phyloP scores from a whole-genome alignment of 805 yeast species.

The Grigorovia humatica region DNA sequence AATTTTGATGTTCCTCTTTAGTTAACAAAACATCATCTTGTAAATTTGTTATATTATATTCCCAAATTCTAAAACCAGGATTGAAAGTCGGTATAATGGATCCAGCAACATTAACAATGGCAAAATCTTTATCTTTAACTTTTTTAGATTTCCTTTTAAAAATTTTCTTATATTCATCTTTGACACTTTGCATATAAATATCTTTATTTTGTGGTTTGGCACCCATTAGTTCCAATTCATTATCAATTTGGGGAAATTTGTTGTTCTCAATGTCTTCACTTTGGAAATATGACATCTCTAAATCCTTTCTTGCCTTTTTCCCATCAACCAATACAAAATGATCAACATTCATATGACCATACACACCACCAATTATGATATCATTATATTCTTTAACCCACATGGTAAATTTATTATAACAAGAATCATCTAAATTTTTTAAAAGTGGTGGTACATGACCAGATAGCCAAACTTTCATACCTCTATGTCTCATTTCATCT shows the following conservation, averaged over 20 bases:
- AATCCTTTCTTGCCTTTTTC: slow-evolving; percentile 47
- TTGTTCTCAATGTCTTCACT: slow-evolving; percentile 9
- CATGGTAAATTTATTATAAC: slow-evolving; percentile 64
- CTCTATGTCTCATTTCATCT: slow-evolving; percentile 59
- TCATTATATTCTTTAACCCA: slow-evolving; percentile 82
- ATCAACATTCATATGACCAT: slow-evolving; percentile 86
- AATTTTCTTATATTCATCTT: slow-evolving; percentile 44
- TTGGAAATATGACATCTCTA: slow-evolving; percentile 6
- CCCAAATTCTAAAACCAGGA: slow-evolving; percentile 80
- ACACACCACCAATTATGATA: slow-evolving; percentile 70
- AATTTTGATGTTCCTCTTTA: background rate
- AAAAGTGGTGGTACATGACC: slow-evolving; percentile 87
- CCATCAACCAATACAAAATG: slow-evolving; percentile 75
- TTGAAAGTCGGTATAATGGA: slow-evolving; percentile 79
- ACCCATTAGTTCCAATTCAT: slow-evolving; percentile 34
- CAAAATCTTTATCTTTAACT: slow-evolving; percentile 44
- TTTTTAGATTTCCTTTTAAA: slow-evolving; percentile 22
- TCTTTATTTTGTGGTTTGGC: slow-evolving; percentile 63
- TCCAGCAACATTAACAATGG: slow-evolving; percentile 59
- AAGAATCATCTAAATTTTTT: slow-evolving; percentile 63
- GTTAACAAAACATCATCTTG: slow-evolving; percentile 4
- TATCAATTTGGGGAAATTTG: slow-evolving; percentile 7
- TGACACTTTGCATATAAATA: slow-evolving; percentile 45
- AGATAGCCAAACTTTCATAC: slow-evolving; percentile 76
- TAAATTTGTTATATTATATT: slow-evolving; percentile 60